Conservation (phyloP, 2,329 filamentous ascomycete species). For the Penicillium sp. region DNA sequence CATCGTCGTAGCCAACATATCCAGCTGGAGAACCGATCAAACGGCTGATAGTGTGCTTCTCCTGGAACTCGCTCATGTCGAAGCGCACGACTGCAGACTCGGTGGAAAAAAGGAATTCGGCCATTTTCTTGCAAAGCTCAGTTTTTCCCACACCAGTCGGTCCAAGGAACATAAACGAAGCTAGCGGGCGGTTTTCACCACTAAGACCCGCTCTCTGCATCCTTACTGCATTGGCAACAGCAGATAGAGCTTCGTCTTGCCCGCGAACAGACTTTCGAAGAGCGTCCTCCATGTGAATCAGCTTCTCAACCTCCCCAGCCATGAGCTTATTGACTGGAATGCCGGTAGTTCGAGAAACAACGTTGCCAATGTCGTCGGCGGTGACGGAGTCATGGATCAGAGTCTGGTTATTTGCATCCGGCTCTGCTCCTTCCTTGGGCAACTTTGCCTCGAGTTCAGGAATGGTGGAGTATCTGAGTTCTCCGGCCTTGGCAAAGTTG, state of each 20-base stretch:
- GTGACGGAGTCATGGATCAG: conserved; percentile 94
- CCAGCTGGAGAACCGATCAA: conserved; percentile 90
- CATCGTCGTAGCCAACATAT: conserved; percentile 95
- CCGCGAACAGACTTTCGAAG: conserved; percentile 79
- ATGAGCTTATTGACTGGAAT: conserved; percentile 92
- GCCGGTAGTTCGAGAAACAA: conserved; percentile 86
- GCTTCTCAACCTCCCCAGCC: conserved; percentile 86
- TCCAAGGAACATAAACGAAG: conserved; percentile 95
- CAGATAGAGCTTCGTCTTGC: conserved; percentile 87
- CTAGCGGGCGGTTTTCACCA: conserved; percentile 84
- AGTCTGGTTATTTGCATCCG: conserved; percentile 47
- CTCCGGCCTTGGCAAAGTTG: conserved; percentile 84
- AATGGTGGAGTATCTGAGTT: conserved; percentile 83
- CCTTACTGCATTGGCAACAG: conserved; percentile 87
- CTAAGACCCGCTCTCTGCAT: conserved; percentile 90
- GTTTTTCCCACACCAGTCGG: conserved; percentile 97
- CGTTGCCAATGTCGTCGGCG: conserved; percentile 85
- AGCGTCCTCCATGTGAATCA: conserved; percentile 92
- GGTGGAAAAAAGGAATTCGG: conserved; percentile 86
- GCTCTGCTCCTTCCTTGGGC: conserved; percentile 64
- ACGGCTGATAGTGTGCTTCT: conserved; percentile 91
- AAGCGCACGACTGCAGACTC: conserved; percentile 87
- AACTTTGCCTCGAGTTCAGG: conserved; percentile 74
- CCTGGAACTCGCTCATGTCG: conserved; percentile 97
- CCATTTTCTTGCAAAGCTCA: conserved; percentile 93